Evolutionary conservation across 2,329 filamentous ascomycete genomes (phyloP).

Genomic region (Calycina marina): DNA sequence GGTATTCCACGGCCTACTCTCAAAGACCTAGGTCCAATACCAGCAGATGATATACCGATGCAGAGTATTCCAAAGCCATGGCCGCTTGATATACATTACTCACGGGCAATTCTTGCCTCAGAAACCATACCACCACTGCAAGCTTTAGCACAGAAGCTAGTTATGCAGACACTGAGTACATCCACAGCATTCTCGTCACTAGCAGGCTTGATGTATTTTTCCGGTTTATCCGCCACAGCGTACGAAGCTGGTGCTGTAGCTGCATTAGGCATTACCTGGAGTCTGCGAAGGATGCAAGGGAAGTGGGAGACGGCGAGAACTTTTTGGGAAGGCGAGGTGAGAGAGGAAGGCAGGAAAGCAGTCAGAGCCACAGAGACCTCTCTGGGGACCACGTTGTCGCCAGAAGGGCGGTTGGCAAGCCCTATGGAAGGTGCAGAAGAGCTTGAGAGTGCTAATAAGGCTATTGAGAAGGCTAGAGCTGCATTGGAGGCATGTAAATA

Average conservation of each 20-base stretch:
- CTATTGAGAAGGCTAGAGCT: constrained; percentile 10
- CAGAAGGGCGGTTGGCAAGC: constrained; percentile 4
- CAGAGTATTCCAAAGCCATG: constrained; percentile 29
- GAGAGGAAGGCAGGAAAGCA: constrained; percentile 50
- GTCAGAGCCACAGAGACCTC: constrained; percentile 40
- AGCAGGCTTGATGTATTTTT: constrained; percentile 41
- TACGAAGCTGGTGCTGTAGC: constrained; percentile 50
- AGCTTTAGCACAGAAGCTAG: constrained; percentile 56
- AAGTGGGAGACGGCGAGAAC: constrained; percentile 45
- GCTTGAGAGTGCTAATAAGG: constrained; percentile 12
- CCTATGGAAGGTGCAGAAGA: constrained; percentile 9
- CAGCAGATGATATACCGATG: constrained; percentile 7
- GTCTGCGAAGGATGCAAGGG: constrained; percentile 42
- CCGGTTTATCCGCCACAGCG: constrained; percentile 34
- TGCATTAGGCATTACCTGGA: constrained; percentile 45
- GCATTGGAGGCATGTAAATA: constrained; percentile 12
- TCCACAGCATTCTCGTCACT: constrained; percentile 45
- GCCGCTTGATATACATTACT: constrained; percentile 60
- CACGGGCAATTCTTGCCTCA: constrained; percentile 50
- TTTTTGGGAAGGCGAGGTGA: constrained; percentile 53
- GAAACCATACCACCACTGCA: constrained; percentile 57
- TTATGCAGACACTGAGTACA: constrained; percentile 57
- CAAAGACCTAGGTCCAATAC: constrained; percentile 11
- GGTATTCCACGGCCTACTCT: constrained; percentile 9
- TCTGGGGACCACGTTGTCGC: constrained; percentile 31